Evolutionary conservation across 2,329 filamentous ascomycete species (phyloP).

Genomic region (Cyphellophora attinorum): DNA sequence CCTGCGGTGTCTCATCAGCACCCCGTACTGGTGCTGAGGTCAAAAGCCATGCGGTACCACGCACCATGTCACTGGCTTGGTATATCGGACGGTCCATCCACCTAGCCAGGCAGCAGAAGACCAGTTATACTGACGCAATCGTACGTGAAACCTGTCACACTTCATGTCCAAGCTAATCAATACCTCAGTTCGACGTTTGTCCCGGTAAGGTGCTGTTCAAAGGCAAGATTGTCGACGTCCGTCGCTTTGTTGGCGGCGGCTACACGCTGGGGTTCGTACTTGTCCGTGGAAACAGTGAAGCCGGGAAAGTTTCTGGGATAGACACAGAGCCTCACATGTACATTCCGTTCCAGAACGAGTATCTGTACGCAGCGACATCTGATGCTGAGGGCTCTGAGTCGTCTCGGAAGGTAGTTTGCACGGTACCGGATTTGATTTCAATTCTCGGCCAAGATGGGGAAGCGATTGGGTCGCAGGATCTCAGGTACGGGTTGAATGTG

Average conservation of each 20-base stretch:
- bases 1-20: slow-evolving; percentile 31
- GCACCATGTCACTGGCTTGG: slow-evolving; percentile 36
- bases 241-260: slow-evolving; percentile 37
- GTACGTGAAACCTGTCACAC: slow-evolving; percentile 9
- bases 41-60: slow-evolving; percentile 26
- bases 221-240: slow-evolving; percentile 48
- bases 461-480: slow-evolving; percentile 49
- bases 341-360: slow-evolving; percentile 67
- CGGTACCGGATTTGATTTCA: slow-evolving; percentile 48
- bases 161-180: slow-evolving; percentile 44
- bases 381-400: slow-evolving; percentile 7
- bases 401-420: slow-evolving; percentile 31
- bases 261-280: slow-evolving; percentile 50
- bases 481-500: slow-evolving; percentile 38
- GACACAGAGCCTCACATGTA: slow-evolving; percentile 36
- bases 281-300: slow-evolving; percentile 37
- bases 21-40: slow-evolving; percentile 30
- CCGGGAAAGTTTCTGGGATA: slow-evolving; percentile 21
- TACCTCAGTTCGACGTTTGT: slow-evolving; percentile 43
- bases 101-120: slow-evolving; percentile 20
- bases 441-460: slow-evolving; percentile 49
- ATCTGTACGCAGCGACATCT: slow-evolving; percentile 24
- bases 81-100: slow-evolving; percentile 52
- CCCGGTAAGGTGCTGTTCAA: slow-evolving; percentile 45
- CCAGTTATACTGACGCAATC: slow-evolving; percentile 28